Evolutionary conservation across 2,329 filamentous ascomycete species (phyloP).

Genomic region (Escovopsis weberi): DNA sequence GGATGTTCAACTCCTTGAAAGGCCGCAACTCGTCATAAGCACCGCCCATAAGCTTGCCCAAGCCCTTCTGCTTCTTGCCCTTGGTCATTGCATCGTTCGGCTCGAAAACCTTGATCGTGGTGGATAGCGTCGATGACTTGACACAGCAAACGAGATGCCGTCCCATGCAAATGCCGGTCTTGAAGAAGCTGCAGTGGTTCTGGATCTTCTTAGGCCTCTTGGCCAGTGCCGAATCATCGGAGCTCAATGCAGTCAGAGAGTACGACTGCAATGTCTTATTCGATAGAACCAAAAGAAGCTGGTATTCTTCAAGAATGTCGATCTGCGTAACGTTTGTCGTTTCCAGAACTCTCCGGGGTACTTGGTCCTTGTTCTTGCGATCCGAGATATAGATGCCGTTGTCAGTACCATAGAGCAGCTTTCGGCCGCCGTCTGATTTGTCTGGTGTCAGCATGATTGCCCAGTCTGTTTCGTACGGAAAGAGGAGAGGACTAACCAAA

Average conservation of each 20-base stretch:
- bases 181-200: constrained; percentile 97
- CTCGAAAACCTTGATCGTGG: constrained; percentile 98
- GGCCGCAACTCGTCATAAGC: constrained; percentile 91
- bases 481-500: constrained; percentile 47
- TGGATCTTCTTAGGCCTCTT: constrained; percentile 93
- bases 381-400: constrained; percentile 87
- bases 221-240: constrained; percentile 62
- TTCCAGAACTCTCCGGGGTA: constrained; percentile 73
- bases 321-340: constrained; percentile 81
- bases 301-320: constrained; percentile 90
- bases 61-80: constrained; percentile 88
- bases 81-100: constrained; percentile 89
- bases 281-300: constrained; percentile 76
- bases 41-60: constrained; percentile 86
- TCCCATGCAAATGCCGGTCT: constrained; percentile 85
- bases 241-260: constrained; percentile 71
- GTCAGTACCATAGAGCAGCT: constrained; percentile 89
- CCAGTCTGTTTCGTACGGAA: background rate
- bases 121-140: constrained; percentile 83
- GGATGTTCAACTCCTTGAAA: constrained; percentile 98
- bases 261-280: constrained; percentile 91
- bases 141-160: constrained; percentile 92
- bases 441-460: background rate
- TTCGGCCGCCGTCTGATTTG: constrained; percentile 69
- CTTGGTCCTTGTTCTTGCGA: constrained; percentile 71